phyloP scores from a whole-genome alignment of 116 monocot genomes.

The Phalaenopsis hybrid region DNA sequence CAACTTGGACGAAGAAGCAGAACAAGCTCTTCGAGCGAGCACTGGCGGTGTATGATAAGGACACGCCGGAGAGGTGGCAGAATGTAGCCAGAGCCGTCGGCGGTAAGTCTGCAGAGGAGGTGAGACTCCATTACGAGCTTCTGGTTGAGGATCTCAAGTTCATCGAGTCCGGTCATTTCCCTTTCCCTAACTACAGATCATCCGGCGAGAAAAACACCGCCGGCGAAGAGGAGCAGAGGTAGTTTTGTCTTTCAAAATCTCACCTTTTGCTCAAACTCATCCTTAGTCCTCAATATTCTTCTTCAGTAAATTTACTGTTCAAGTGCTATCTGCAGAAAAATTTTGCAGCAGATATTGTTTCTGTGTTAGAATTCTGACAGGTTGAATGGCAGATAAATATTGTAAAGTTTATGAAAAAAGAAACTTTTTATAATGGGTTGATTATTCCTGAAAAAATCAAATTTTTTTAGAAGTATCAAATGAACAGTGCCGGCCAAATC shows the following conservation, averaged over 20 bases:
- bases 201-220: background rate
- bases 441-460: no score
- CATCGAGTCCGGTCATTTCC: constrained; percentile 20
- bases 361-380: no score
- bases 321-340: no score
- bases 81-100: constrained; percentile 27
- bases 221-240: background rate
- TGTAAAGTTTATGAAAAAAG: no score
- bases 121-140: constrained; percentile 22
- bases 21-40: constrained; percentile 34
- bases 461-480: no score
- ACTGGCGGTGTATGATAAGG: constrained; percentile 30
- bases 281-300: no score
- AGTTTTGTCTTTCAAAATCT: background rate
- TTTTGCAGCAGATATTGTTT: no score
- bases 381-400: no score
- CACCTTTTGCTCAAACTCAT: background rate
- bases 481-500: no score
- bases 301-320: no score
- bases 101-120: constrained; percentile 28
- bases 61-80: constrained; percentile 29
- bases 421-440: no score
- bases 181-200: constrained; percentile 7
- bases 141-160: constrained; percentile 17
- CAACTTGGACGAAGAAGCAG: constrained; percentile 16